Evolutionary conservation across 2,329 filamentous ascomycete genomes (phyloP), one percentile per base, ranked within the genome.

Genomic region (Periconia digitata): DNA sequence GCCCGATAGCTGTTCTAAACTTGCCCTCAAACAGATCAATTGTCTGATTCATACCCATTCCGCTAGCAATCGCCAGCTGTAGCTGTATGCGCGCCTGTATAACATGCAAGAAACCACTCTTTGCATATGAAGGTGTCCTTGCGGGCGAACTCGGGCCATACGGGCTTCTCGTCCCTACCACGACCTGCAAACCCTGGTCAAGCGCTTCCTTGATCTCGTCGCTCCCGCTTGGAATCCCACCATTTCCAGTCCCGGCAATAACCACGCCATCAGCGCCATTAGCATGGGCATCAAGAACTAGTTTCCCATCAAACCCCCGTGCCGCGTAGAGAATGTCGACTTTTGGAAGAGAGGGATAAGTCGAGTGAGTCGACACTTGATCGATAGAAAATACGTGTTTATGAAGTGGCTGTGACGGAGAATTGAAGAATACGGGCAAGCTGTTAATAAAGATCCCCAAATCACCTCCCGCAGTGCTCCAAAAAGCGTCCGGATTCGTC

Each of bases 271-370:
- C 13, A 0, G 62, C 62, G 3, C 62, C 60, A 22, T 65, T 63
- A 2, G 50, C 43, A 3, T 59, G 56, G 3, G 61, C 56, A 32
- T 64, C 43, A 2, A 63, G 51, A 3, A 61, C 55, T 0, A 64
- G 47, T 23, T 54, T 60, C 1, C 62, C 63, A 36, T 63, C 58
- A 10, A 66, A 66, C 39, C 60, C 58, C 20, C 62, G 60, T 2
- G 62, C 62, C 1, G 61, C 61, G 34, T 65, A 66, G 15, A 65
- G 53, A 7, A 65, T 66, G 35, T 66, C 60, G n/a, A 66, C 60
- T 46, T 64, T 64, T 0, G 62, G 63, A 6, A 66, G 49, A 0
- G 51, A 48, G 0, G 63, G 59, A 35, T 53, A 62, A 0, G 56
- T 55, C 0, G 29, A 13, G 34, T 64, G 41, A 1, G 32, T 47